These are phyloP conservation scores for Phytomonas francai DNA, from an alignment of 208 protist species.

Conservation along the genomic window DNA sequence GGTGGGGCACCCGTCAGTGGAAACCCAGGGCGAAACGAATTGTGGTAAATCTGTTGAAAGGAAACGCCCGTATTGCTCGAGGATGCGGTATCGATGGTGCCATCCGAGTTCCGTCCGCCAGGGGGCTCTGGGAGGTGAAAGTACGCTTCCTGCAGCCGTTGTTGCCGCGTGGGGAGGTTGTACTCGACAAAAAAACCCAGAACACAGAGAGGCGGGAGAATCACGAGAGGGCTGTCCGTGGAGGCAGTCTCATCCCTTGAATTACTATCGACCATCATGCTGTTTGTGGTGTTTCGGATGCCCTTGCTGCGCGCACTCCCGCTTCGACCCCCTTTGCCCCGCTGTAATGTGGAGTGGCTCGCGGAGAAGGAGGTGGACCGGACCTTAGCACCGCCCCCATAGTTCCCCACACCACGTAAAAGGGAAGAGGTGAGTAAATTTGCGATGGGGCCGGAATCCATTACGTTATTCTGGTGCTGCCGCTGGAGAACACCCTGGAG, in stretches of 20 bases:
- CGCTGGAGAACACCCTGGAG: background rate
- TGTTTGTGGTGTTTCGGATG: background rate
- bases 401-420: background rate
- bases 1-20: background rate
- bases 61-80: background rate
- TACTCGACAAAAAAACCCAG: slow-evolving; percentile 59
- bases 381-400: background rate
- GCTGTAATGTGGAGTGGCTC: background rate
- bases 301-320: background rate
- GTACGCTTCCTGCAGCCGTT: slow-evolving; percentile 31
- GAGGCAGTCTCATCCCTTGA: background rate
- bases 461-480: background rate
- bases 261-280: background rate
- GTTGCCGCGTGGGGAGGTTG: slow-evolving; percentile 49
- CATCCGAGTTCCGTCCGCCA: background rate
- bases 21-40: background rate
- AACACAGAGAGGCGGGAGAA: slow-evolving; percentile 59
- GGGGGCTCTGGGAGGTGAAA: slow-evolving; percentile 2
- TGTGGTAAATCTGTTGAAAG: background rate
- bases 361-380: background rate
- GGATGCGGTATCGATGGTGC: background rate
- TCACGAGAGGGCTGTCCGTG: background rate
- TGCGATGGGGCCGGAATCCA: background rate
- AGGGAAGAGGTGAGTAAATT: background rate
- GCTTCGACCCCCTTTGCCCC: background rate